phyloP scores from a whole-genome alignment of 345 rosid species.

The Theobroma cacao region DNA sequence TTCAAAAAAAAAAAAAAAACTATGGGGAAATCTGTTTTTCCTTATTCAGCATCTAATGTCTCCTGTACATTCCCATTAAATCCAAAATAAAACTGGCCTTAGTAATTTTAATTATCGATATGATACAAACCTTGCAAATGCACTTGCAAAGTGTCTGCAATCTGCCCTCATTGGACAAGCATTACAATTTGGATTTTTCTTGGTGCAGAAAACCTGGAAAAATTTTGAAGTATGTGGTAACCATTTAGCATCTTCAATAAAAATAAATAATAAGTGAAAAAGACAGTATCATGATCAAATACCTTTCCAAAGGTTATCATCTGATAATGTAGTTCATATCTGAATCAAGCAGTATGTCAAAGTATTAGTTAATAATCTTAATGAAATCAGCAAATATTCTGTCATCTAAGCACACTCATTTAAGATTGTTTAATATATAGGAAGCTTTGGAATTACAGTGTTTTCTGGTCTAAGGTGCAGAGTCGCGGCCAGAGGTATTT shows the following conservation, averaged over 20 bases:
- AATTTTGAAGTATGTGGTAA: neutral
- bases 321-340: constrained; percentile 73
- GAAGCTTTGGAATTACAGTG: constrained; percentile 37
- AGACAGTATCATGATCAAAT: neutral
- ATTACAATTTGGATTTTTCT: constrained; percentile 68
- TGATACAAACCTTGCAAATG: constrained; percentile 60
- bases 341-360: constrained; percentile 17
- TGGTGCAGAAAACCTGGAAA: constrained; percentile 69
- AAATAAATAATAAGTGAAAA: neutral
- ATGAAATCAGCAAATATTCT: neutral
- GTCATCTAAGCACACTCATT: neutral
- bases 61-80: no score
- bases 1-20: no score
- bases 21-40: no score
- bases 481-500: constrained; percentile 67
- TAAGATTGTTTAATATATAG: neutral
- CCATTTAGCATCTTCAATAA: neutral
- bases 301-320: constrained; percentile 90
- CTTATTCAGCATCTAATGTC: no score
- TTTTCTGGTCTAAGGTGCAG: constrained; percentile 43
- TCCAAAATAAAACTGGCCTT: neutral
- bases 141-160: constrained; percentile 79
- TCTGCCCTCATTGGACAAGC: constrained; percentile 77
- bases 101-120: neutral
- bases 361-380: neutral